Conservation (phyloP, 2,329 filamentous ascomycete species). For the Colletotrichum nymphaeae region DNA sequence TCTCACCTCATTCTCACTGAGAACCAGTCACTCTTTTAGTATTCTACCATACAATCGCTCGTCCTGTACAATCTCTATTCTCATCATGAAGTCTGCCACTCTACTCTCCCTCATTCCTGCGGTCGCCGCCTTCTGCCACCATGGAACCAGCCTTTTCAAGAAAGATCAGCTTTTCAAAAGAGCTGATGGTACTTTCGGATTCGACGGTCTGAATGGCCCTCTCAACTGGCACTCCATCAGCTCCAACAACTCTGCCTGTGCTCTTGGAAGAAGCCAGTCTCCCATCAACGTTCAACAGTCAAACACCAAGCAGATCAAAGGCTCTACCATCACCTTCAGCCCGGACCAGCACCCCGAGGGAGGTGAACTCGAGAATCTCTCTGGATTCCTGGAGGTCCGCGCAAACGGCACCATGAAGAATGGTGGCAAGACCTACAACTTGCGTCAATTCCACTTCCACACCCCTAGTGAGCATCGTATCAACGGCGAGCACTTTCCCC, state of each 20-base stretch:
- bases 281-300: constrained; percentile 62
- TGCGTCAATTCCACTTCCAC: constrained; percentile 71
- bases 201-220: constrained; percentile 56
- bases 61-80: background rate
- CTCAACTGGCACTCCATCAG: constrained; percentile 63
- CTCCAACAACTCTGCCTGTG: constrained; percentile 58
- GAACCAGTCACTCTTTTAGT: constrained; percentile 19
- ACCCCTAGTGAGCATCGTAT: constrained; percentile 69
- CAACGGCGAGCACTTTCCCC: constrained; percentile 51
- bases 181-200: constrained; percentile 50
- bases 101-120: constrained; percentile 37
- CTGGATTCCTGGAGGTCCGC: constrained; percentile 62
- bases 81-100: constrained; percentile 39
- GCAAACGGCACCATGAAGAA: constrained; percentile 59
- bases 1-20: constrained; percentile 4
- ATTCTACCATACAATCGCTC: background rate
- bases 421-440: constrained; percentile 51
- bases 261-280: constrained; percentile 62
- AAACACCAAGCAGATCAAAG: constrained; percentile 39
- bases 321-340: constrained; percentile 45
- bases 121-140: constrained; percentile 42
- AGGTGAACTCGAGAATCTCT: constrained; percentile 61
- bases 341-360: constrained; percentile 50
- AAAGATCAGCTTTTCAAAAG: constrained; percentile 37
- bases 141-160: constrained; percentile 50